Conservation (phyloP, 192 early-diverging fungal genomes). For the Podila epicladia region DNA sequence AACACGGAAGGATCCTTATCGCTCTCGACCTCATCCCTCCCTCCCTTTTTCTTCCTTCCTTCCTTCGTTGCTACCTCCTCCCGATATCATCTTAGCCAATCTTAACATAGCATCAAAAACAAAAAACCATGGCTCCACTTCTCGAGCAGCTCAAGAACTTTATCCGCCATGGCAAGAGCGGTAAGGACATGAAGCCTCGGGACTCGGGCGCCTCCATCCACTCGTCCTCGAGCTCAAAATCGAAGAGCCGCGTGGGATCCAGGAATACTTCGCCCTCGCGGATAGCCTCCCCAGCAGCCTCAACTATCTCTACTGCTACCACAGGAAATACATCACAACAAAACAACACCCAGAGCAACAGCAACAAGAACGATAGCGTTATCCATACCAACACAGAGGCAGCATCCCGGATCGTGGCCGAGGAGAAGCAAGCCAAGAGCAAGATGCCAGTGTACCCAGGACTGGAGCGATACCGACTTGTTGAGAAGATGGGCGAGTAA, state of each 20-base stretch:
- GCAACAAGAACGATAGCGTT: slow-evolving; percentile 6
- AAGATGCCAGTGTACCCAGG: slow-evolving; percentile 66
- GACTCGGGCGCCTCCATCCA: slow-evolving; percentile 24
- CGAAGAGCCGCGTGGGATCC: slow-evolving; percentile 9
- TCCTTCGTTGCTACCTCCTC: too few relatives aligned
- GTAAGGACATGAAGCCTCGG: slow-evolving; percentile 39
- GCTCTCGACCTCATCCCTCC: too few relatives aligned
- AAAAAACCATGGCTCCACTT: slow-evolving; percentile 36
- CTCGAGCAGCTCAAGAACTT: slow-evolving; percentile 61
- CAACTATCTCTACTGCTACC: not conserved
- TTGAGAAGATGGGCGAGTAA: slow-evolving; percentile 80
- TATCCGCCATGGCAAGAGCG: slow-evolving; percentile 58
- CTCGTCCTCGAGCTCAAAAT: slow-evolving; percentile 16
- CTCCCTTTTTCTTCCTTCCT: too few relatives aligned
- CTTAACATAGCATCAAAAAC: not conserved
- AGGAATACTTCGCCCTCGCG: slow-evolving; percentile 27
- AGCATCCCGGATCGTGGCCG: slow-evolving; percentile 59
- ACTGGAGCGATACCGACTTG: slow-evolving; percentile 63
- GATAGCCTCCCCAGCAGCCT: slow-evolving; percentile 5
- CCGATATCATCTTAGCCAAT: not conserved
- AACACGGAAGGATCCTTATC: too few relatives aligned
- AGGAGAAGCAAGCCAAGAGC: slow-evolving; percentile 59
- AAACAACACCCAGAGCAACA: not conserved
- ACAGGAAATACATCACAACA: not conserved
- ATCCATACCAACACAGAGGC: slow-evolving; percentile 49